These are phyloP conservation scores for Pueraria montana DNA, from an alignment of 306 rosid species.

Conservation along the genomic window DNA sequence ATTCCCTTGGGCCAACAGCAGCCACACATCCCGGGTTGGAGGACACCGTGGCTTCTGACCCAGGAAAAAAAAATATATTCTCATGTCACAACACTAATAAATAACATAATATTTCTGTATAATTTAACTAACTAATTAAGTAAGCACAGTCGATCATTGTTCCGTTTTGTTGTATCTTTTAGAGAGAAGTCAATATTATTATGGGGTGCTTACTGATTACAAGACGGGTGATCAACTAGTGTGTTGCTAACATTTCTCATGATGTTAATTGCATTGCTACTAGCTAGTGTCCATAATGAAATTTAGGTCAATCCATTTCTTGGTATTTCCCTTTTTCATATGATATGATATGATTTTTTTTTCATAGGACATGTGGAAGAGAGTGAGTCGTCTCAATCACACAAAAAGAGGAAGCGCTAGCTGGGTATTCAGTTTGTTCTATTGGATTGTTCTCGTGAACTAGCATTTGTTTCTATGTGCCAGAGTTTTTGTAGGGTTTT, in stretches of 20 bases:
- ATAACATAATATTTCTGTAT: not conserved
- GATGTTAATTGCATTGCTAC: not conserved
- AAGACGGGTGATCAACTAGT: no score
- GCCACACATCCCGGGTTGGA: no score
- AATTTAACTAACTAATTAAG: not conserved
- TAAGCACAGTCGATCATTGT: not conserved
- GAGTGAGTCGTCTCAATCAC: not conserved
- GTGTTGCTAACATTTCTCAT: no score
- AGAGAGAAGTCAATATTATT: no score
- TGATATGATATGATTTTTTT: not conserved
- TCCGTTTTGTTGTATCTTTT: not conserved
- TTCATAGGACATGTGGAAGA: not conserved
- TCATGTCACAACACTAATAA: not conserved
- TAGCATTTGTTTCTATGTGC: not conserved
- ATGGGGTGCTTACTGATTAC: not conserved
- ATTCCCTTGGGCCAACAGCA: no score
- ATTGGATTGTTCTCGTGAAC: slow-evolving; percentile 52
- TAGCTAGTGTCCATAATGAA: not conserved
- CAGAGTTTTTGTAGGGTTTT: not conserved
- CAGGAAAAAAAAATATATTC: no score
- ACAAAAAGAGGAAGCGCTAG: not conserved
- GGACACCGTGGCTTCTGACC: no score
- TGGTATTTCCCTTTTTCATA: no score
- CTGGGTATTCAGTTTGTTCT: slow-evolving; percentile 39
- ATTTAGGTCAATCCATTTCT: no score